Evolutionary conservation across 202 grass and related monocot genomes (phyloP).

Genomic region (Thinopyrum obtusiflorum): DNA sequence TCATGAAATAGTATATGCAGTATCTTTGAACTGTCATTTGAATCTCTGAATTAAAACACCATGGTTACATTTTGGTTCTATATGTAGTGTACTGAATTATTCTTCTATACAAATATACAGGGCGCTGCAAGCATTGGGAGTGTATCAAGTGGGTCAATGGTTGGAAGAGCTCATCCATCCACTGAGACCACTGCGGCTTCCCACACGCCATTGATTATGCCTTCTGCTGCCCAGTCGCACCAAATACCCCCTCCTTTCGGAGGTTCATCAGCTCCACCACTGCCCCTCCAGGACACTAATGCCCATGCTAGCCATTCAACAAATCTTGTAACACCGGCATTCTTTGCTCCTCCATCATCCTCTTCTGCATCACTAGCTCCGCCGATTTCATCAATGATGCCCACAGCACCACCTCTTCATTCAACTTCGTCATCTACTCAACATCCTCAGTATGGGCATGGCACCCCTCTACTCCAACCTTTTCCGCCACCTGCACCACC

Average conservation of each 20-base stretch:
- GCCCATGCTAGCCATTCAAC: constrained; percentile 26
- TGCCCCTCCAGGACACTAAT: constrained; percentile 37
- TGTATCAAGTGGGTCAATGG: constrained; percentile 42
- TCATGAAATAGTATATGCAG: background rate
- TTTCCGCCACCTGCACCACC: constrained; percentile 73
- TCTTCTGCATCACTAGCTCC: constrained; percentile 44
- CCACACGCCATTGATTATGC: constrained; percentile 27
- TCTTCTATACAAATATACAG: constrained; percentile 37
- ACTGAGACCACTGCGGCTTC: constrained; percentile 35
- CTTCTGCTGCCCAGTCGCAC: constrained; percentile 33
- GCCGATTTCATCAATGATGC: constrained; percentile 41
- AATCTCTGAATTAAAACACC: background rate
- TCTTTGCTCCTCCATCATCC: constrained; percentile 63
- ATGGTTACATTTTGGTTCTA: constrained; percentile 11
- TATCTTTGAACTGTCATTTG: background rate
- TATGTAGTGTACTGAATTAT: background rate
- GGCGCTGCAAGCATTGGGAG: constrained; percentile 48
- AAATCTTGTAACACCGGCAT: constrained; percentile 66
- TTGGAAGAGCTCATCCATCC: constrained; percentile 37
- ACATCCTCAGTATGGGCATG: constrained; percentile 41
- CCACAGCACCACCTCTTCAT: constrained; percentile 45
- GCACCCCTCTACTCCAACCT: constrained; percentile 67
- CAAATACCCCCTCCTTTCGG: constrained; percentile 33
- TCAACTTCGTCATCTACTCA: constrained; percentile 36
- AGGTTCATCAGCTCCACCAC: constrained; percentile 46